Evolutionary conservation across 2,329 filamentous ascomycete species (phyloP).

Genomic region (Aspergillus intermedius): DNA sequence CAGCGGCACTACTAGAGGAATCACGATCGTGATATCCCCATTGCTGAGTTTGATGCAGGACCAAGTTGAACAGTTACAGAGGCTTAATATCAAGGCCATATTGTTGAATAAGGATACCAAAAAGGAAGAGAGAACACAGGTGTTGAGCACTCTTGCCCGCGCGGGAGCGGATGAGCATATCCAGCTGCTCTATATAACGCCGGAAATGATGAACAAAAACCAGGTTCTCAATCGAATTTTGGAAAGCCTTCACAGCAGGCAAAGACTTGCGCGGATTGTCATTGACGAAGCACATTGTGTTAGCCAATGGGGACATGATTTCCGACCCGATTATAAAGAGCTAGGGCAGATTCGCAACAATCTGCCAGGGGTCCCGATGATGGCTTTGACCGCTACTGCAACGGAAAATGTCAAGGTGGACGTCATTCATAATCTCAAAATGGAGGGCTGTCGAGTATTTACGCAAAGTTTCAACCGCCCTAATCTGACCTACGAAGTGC

Average conservation of each 20-base stretch:
- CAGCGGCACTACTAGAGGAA: conserved; percentile 70
- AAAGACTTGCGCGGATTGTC: conserved; percentile 78
- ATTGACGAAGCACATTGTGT: conserved; percentile 99
- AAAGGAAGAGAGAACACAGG: conserved; percentile 54
- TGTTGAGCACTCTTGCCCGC: conserved; percentile 60
- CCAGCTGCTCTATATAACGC: conserved; percentile 88
- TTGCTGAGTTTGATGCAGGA: conserved; percentile 95
- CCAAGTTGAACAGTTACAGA: conserved; percentile 76
- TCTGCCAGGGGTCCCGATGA: conserved; percentile 76
- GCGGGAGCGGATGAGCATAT: conserved; percentile 66
- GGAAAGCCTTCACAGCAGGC: conserved; percentile 58
- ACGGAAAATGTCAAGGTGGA: conserved; percentile 89
- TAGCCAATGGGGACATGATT: conserved; percentile 98
- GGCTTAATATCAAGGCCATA: conserved; percentile 69
- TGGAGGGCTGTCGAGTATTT: conserved; percentile 70
- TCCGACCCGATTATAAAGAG: conserved; percentile 89
- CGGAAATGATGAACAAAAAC: conserved; percentile 91
- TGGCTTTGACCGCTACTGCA: conserved; percentile 92
- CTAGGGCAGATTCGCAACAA: conserved; percentile 66
- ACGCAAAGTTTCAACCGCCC: conserved; percentile 95
- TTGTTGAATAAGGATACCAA: conserved; percentile 73
- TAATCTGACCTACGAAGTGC: conserved; percentile 84
- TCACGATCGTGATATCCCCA: conserved; percentile 93
- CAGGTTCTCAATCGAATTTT: conserved; percentile 60
- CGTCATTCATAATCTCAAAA: conserved; percentile 84